Evolutionary conservation across 129 eudicot genomes (phyloP), one percentile per base, ranked within the genome.

Genomic region (Pittosporum tobira): DNA sequence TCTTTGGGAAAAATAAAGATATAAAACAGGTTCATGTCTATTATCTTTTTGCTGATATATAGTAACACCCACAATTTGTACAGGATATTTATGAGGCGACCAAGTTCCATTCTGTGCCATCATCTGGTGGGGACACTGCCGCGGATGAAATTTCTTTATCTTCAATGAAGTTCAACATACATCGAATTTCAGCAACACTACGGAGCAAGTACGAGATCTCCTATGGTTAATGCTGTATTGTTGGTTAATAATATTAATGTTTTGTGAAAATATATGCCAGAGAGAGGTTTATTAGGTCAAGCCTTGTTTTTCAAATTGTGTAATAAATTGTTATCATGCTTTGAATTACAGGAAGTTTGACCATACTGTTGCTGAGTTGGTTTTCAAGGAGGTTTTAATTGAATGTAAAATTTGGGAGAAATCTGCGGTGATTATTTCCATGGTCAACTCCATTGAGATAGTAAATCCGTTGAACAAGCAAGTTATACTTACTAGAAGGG

Each of bases 1-100:
- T 69, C 47, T 46, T n/a, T n/a, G n/a, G n/a, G n/a, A n/a, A n/a
- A n/a, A n/a, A n/a, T n/a, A n/a, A n/a, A n/a, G n/a, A n/a, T n/a
- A n/a, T 30, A 2, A 20, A 36, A 47, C 26, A 29, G 4, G 25
- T 44, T 69, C 19, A 23, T 60, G 13, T 49, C 28, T 45, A 54
- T 9, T 22, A 54, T 47, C 56, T 16, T 44, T 57, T 23, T 62
- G 29, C 45, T 61, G 27, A 19, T 26, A n/a, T 10, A 10, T 42
- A 16, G 47, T 46, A 44, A 27, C 40, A 21, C 18, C 26, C 15
- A 38, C 27, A 3, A 22, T 76, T 66, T 31, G 31, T 70, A 59
- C 83, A 91, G 99, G 99, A 91, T 76, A 91, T 91, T 58, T 91
- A 88, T 23, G 99, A 91, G 82, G 99, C 99, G 37, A 91, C 99